Base-by-base conservation (phyloP, 495 filamentous ascomycete species). In the Penicillium cosmopolitanum region DNA sequence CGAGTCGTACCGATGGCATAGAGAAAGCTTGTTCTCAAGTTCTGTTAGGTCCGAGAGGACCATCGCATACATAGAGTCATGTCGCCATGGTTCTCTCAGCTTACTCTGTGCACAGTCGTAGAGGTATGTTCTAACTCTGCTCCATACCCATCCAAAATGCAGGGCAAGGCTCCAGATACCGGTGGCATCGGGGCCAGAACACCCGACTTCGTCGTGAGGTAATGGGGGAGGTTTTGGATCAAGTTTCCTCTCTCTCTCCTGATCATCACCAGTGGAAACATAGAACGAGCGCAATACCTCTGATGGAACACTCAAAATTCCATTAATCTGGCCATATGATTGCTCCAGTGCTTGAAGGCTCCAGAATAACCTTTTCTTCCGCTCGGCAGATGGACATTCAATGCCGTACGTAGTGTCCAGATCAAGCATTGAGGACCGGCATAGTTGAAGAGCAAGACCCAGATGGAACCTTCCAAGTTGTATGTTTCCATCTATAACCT, bases 71-170 rank as follows among this genome's bases (percentile, higher is more conserved):
- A 73, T 73, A 8, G 77, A 80, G 53, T 80, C 77, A 55, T 79
- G 70, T 18, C 76, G 61, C 77, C 77, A 80, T 7, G 77, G 77
- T 50, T 79, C 77, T 53, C 69, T 77, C 9, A 80, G 50, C n/a
- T 69, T 66, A 53, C 72, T 75, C 33, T 69, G 72, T 10, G 77
- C 73, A 43, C 75, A 79, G 42, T 79, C 71, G 1, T 69, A 73
- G 1, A 80, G 65, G 28, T 76, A 80, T 23, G 64, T 67, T 43
- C 77, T 65, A 7, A 79, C 76, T 6, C 70, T 62, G 25, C 73
- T 78, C 77, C 77, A 80, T 16, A 80, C 72, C 77, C 76, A 79
- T 16, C 75, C 75, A 42, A 80, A 75, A 56, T 79, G 71, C 10
- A 75, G 56, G 5, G 69, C 61, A 55, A 77, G 55, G 47, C 68